Conservation (phyloP, 208 protist species). For the Acanthamoeba sp. region DNA sequence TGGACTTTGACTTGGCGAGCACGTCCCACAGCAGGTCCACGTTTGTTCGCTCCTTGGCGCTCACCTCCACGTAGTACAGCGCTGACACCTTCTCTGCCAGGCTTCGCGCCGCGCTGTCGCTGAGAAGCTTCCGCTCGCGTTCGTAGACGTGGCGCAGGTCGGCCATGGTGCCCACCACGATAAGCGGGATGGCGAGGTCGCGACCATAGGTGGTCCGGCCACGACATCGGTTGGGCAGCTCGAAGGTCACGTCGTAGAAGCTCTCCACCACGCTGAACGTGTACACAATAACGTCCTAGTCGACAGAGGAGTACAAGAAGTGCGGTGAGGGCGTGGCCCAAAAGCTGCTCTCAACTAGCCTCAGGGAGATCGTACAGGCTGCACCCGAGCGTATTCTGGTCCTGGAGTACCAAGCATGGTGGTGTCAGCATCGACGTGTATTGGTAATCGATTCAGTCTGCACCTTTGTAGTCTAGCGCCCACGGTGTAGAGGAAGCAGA, state of each 20-base stretch:
- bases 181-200: constrained; percentile 2
- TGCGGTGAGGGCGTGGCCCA: too few relatives aligned
- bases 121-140: neutral
- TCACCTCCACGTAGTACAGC: constrained; percentile 39
- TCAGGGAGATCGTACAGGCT: neutral
- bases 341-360: too few relatives aligned
- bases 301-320: too few relatives aligned
- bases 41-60: neutral
- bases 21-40: constrained; percentile 19
- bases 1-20: constrained; percentile 35
- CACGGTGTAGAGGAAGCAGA: neutral
- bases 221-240: neutral
- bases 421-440: neutral
- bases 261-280: constrained; percentile 19
- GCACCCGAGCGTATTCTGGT: neutral
- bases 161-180: constrained; percentile 22
- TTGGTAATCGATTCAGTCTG: neutral
- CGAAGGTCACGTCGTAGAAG: constrained; percentile 4
- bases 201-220: neutral
- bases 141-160: neutral
- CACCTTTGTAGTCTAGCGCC: constrained; percentile 51
- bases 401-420: neutral
- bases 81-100: constrained; percentile 20
- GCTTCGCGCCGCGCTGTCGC: neutral
- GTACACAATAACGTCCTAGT: neutral